A percentile compares a stretch with the other conserved stretches of the same genome.
phyloP scores from a whole-genome alignment of 257 asterid genomes.

The Lithospermum erythrorhizon region DNA sequence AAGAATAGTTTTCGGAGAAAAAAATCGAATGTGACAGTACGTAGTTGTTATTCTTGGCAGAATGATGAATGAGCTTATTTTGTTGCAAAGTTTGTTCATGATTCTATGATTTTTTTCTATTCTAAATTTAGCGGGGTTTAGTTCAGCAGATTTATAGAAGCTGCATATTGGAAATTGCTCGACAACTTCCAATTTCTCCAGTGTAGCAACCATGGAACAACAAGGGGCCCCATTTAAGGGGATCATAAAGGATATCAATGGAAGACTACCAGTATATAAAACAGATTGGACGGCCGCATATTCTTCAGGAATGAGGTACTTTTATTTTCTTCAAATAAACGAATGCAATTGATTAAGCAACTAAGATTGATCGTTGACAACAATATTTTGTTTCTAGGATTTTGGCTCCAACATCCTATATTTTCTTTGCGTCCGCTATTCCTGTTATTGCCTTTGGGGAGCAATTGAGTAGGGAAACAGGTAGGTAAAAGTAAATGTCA shows the following conservation, averaged over 20 bases:
- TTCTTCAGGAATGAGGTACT: conserved; percentile 58
- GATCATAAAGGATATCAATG: conserved; percentile 25
- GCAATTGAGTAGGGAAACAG: conserved; percentile 85
- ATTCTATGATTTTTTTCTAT: too few relatives aligned
- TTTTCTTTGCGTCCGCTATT: conserved; percentile 90
- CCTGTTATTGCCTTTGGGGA: conserved; percentile 94
- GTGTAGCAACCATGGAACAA: conserved; percentile 15
- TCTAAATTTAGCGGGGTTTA: too few relatives aligned
- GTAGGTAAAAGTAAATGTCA: conserved; percentile 15
- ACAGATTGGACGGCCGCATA: conserved; percentile 34
- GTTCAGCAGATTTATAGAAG: neutral
- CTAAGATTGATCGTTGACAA: too few relatives aligned
- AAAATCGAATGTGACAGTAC: too few relatives aligned
- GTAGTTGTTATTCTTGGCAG: too few relatives aligned
- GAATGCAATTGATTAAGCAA: neutral
- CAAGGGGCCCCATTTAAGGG: conserved; percentile 30
- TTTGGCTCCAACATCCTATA: conserved; percentile 79
- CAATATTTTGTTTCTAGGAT: conserved; percentile 35
- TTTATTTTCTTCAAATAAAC: neutral
- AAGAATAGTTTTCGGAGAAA: too few relatives aligned
- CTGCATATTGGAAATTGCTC: neutral
- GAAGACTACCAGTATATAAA: conserved; percentile 35
- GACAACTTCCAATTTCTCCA: too few relatives aligned
- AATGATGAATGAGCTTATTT: too few relatives aligned
- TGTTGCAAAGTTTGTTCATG: too few relatives aligned